A percentile compares a stretch with the other conserved stretches of the same genome.
Conservation (phyloP, 1,284 basidiomycete genomes). For the Ganoderma lucidum region DNA sequence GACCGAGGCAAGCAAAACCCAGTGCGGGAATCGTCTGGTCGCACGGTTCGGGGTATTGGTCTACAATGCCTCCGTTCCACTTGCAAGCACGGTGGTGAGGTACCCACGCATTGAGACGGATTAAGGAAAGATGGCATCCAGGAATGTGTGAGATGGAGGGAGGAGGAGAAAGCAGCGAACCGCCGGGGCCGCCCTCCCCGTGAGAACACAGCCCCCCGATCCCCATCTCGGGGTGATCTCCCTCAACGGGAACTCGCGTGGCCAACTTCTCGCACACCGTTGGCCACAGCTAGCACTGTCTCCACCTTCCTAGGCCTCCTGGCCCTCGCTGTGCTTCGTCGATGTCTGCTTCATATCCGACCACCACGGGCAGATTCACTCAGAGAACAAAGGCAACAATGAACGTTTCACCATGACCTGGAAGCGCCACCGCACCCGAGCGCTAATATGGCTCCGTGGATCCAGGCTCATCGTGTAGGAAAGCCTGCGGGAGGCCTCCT, state of each 20-base stretch:
- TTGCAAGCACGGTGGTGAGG: neutral
- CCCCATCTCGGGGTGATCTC: neutral
- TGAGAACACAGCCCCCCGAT: conserved; percentile 3
- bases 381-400: neutral
- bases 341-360: neutral
- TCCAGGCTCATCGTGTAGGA: neutral
- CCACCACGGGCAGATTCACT: neutral
- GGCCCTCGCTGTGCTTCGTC: neutral
- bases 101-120: conserved; percentile 12
- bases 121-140: conserved; percentile 4
- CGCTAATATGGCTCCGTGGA: neutral
- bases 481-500: neutral
- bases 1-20: neutral
- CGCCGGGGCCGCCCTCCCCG: neutral
- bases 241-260: neutral
- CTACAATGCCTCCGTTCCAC: neutral
- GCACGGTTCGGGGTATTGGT: neutral
- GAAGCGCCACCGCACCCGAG: neutral
- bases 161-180: neutral
- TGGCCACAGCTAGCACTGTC: neutral
- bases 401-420: neutral
- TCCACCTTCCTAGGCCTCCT: neutral
- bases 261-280: neutral
- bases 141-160: neutral
- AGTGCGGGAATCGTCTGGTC: neutral